phyloP scores from a whole-genome alignment of 768 basidiomycete species.

The Tylopilus felleus region DNA sequence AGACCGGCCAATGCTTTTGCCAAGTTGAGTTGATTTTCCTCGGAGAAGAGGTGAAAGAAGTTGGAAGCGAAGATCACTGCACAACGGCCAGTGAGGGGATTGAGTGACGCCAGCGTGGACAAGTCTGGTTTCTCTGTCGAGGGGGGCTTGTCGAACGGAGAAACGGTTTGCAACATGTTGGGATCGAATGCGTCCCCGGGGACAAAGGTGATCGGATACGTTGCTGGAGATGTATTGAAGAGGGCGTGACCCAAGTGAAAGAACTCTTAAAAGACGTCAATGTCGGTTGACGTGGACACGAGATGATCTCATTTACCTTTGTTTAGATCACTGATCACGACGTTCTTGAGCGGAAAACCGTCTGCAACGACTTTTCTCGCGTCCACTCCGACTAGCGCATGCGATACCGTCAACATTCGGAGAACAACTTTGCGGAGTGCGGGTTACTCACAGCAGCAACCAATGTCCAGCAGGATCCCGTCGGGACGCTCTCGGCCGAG shows the following conservation, averaged over 20 bases:
- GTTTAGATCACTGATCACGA: constrained; percentile 38
- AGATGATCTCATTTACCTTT: constrained; percentile 25
- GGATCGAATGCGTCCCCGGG: constrained; percentile 54
- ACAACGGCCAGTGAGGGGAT: constrained; percentile 44
- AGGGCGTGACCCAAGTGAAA: constrained; percentile 59
- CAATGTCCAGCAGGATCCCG: constrained; percentile 43
- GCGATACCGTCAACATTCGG: background rate
- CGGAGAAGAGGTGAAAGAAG: constrained; percentile 42
- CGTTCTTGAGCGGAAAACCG: constrained; percentile 40
- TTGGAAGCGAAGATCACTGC: constrained; percentile 48
- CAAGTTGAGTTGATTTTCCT: constrained; percentile 27
- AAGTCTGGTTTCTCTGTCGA: constrained; percentile 28
- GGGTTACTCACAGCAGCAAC: constrained; percentile 40
- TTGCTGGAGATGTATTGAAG: constrained; percentile 51
- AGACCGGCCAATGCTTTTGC: constrained; percentile 29
- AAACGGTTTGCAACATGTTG: constrained; percentile 35
- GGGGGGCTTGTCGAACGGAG: constrained; percentile 29
- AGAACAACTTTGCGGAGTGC: background rate
- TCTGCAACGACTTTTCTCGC: constrained; percentile 40
- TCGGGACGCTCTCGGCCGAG: constrained; percentile 35
- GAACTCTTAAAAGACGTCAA: constrained; percentile 38
- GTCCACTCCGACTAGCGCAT: constrained; percentile 29
- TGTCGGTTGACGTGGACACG: background rate
- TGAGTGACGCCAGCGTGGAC: constrained; percentile 40
- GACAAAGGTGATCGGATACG: constrained; percentile 52